Conservation (phyloP, 306 rosid species). For the Quercus suber region DNA sequence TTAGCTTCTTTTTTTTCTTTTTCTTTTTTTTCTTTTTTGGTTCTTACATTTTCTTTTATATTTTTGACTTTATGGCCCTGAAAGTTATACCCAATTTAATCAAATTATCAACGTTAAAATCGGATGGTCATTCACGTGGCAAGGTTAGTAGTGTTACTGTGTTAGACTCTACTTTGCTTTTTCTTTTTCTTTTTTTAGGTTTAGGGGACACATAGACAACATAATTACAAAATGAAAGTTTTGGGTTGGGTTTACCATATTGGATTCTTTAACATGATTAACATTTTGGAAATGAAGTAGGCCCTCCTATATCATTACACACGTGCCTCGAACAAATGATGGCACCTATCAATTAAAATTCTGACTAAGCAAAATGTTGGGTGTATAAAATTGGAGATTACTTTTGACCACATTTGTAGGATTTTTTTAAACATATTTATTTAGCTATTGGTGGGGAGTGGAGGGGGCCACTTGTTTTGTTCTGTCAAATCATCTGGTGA, state of each 20-base stretch:
- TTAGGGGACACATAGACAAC: slow-evolving; percentile 1
- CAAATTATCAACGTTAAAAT: not conserved
- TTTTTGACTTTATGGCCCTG: too few relatives aligned
- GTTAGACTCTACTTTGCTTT: not conserved
- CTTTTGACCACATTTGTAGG: not conserved
- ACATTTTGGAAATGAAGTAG: slow-evolving; percentile 18
- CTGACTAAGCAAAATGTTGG: slow-evolving; percentile 5
- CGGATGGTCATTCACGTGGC: not conserved
- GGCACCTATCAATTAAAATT: slow-evolving; percentile 24
- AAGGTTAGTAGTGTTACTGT: not conserved
- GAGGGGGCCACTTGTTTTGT: not conserved
- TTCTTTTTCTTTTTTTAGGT: not conserved
- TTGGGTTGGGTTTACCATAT: slow-evolving; percentile 10
- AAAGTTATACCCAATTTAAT: too few relatives aligned
- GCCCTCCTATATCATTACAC: slow-evolving; percentile 32
- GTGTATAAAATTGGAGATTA: not conserved
- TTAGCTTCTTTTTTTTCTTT: too few relatives aligned
- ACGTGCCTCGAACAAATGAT: slow-evolving; percentile 45
- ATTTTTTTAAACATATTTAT: not conserved
- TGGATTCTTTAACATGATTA: slow-evolving; percentile 19
- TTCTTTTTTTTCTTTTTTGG: too few relatives aligned
- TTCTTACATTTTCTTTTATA: too few relatives aligned
- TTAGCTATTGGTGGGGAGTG: not conserved
- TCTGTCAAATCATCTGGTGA: not conserved
- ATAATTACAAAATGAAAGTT: slow-evolving; percentile 1